phyloP scores from a whole-genome alignment of 257 asterid species.

The Echium plantagineum region DNA sequence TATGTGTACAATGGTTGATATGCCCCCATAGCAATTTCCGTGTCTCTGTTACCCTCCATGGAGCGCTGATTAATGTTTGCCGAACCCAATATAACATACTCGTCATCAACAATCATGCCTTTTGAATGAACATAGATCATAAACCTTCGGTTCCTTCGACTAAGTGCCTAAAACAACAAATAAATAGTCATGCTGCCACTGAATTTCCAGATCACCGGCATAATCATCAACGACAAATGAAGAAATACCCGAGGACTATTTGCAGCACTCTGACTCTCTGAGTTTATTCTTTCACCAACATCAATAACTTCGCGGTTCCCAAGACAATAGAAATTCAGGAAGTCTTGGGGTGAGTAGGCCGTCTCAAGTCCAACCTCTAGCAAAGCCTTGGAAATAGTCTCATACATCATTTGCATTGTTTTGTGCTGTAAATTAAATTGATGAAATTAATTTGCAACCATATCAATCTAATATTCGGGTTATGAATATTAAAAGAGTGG shows the following conservation, averaged over 20 bases:
- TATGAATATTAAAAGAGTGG: neutral
- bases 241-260: conserved; percentile 72
- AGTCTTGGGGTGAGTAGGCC: conserved; percentile 75
- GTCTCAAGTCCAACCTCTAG: conserved; percentile 93
- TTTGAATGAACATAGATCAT: conserved; percentile 98
- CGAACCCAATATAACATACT: conserved; percentile 74
- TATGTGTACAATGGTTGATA: conserved; percentile 87
- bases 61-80: conserved; percentile 95
- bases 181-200: neutral
- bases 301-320: conserved; percentile 75
- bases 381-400: conserved; percentile 82
- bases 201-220: too few species aligned
- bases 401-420: conserved; percentile 99
- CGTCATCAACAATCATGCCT: conserved; percentile 95
- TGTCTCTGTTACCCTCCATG: conserved; percentile 88
- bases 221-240: too few species aligned
- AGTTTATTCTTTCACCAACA: conserved; percentile 12
- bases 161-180: conserved; percentile 48
- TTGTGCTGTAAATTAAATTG: conserved; percentile 45
- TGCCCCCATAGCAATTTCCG: conserved; percentile 98
- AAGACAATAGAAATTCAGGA: conserved; percentile 77
- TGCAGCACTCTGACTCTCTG: conserved; percentile 37
- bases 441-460: neutral
- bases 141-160: conserved; percentile 72
- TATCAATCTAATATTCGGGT: too few species aligned